Evolutionary conservation across 192 early-diverging fungal genomes (phyloP).

Genomic region (Hyaloraphidium curvatum): DNA sequence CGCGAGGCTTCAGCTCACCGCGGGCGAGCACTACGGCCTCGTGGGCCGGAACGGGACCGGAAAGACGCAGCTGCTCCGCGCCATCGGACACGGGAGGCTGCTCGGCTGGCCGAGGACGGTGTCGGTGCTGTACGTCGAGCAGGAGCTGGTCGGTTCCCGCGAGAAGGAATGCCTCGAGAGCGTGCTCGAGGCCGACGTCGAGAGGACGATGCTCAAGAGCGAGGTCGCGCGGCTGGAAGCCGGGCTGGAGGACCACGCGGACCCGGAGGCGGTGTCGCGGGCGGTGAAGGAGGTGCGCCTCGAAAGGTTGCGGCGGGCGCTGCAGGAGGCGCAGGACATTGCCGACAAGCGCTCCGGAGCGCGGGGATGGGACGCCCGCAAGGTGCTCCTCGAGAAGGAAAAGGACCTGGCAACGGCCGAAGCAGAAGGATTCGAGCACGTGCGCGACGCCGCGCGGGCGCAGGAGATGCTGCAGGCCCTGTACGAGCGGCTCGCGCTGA

Average conservation of each 20-base stretch:
- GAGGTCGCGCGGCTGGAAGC: conserved; percentile 26
- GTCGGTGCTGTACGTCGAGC: conserved; percentile 59
- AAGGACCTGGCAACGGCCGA: conserved; percentile 6
- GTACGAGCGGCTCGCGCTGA: conserved; percentile 19
- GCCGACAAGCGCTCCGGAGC: conserved; percentile 44
- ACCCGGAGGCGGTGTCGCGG: conserved; percentile 16
- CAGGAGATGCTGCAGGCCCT: conserved; percentile 35
- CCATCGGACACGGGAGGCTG: conserved; percentile 37
- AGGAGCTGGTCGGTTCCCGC: conserved; percentile 22
- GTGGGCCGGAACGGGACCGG: conserved; percentile 63
- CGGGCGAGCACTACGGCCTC: conserved; percentile 57
- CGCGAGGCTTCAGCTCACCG: conserved; percentile 51
- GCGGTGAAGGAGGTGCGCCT: conserved; percentile 20
- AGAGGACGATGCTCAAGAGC: conserved; percentile 24
- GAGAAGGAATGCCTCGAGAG: conserved; percentile 22
- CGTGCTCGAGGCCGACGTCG: conserved; percentile 41
- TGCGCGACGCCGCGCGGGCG: conserved; percentile 9
- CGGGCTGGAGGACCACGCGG: conserved; percentile 23
- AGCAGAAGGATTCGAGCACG: conserved; percentile 15
- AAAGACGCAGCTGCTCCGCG: conserved; percentile 45
- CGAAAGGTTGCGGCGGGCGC: conserved; percentile 17
- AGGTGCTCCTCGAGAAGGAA: conserved; percentile 28
- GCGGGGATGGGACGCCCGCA: conserved; percentile 40
- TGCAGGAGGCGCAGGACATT: conserved; percentile 28
- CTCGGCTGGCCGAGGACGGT: conserved; percentile 71